Evolutionary conservation across 2,329 filamentous ascomycete species (phyloP).

Genomic region (Zymoseptoria crescenta): DNA sequence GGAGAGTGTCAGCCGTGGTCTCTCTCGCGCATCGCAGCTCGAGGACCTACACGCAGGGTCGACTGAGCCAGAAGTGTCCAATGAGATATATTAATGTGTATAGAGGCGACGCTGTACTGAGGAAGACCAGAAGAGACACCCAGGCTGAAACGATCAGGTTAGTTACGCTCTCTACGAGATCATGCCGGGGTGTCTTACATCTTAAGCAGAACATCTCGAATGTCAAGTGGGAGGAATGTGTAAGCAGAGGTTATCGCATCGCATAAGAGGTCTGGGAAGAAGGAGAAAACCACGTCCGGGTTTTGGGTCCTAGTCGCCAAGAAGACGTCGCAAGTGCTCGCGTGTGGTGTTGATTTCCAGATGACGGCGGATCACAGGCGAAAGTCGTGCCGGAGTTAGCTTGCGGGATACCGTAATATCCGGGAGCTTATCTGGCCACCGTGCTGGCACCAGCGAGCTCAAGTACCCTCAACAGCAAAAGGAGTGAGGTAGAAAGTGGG

Average conservation of each 20-base stretch:
- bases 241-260: conserved; percentile 6
- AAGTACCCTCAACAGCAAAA: too few species aligned
- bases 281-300: too few species aligned
- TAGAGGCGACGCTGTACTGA: conserved; percentile 45
- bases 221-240: background rate
- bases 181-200: background rate
- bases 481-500: too few species aligned
- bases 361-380: background rate
- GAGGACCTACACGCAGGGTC: conserved; percentile 91
- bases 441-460: too few species aligned
- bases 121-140: conserved; percentile 43
- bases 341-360: background rate
- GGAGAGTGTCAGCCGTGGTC: background rate
- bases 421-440: background rate
- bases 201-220: conserved; percentile 9
- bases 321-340: background rate
- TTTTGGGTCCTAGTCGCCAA: background rate
- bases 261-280: background rate
- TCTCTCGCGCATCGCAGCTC: background rate
- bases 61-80: conserved; percentile 91
- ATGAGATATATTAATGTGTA: conserved; percentile 54
- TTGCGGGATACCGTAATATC: background rate
- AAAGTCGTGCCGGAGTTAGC: background rate
- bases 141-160: conserved; percentile 62
- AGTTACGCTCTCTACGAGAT: conserved; percentile 8